Conservation (phyloP, 805 yeast genomes). For the Ogataea nitratoaversa region DNA sequence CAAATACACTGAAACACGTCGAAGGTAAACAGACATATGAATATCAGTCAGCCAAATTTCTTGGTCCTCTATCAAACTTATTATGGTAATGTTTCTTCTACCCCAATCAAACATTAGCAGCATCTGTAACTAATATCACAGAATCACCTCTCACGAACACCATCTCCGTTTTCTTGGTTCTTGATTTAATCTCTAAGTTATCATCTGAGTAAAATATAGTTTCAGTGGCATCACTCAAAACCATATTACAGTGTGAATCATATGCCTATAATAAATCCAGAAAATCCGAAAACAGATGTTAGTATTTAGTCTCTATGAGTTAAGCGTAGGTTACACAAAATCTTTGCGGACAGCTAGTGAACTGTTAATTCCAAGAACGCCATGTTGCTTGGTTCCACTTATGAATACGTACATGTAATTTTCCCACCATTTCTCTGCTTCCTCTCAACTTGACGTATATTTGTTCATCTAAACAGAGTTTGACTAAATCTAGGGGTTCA, state of each 20-base stretch:
- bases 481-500: constrained; percentile 89
- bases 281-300: no score
- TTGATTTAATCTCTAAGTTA: constrained; percentile 38
- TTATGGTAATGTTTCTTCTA: no score
- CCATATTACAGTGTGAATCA: constrained; percentile 96
- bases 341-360: no score
- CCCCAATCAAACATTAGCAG: constrained; percentile 23
- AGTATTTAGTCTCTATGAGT: no score
- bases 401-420: constrained; percentile 57
- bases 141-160: constrained; percentile 97
- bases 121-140: constrained; percentile 68
- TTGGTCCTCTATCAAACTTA: no score
- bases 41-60: no score
- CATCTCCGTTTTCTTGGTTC: constrained; percentile 70
- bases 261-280: constrained; percentile 64
- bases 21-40: no score
- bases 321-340: no score
- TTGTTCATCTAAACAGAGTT: constrained; percentile 79
- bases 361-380: no score
- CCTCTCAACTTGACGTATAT: constrained; percentile 90
- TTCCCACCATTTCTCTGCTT: constrained; percentile 87
- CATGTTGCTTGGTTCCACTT: no score
- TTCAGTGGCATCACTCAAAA: constrained; percentile 88
- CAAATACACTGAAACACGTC: no score
- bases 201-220: constrained; percentile 60